Evolutionary conservation across 805 yeast species (phyloP).

Genomic region (Zygotorulaspora florentina): DNA sequence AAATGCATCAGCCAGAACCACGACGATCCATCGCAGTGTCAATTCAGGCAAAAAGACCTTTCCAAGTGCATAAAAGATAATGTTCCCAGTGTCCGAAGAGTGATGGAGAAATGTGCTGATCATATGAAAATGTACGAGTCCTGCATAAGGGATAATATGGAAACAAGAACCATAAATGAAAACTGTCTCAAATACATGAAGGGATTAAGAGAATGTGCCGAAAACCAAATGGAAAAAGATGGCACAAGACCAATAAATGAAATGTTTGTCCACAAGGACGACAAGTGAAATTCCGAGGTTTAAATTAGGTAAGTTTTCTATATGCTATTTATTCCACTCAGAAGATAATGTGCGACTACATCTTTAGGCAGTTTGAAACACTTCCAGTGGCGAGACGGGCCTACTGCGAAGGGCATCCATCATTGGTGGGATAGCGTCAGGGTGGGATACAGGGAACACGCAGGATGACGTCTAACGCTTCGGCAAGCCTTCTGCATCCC

Average conservation of each 20-base stretch:
- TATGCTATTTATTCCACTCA: too few relatives aligned
- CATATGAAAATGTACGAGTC: constrained; percentile 59
- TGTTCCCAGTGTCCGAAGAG: constrained; percentile 70
- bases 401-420: too few relatives aligned
- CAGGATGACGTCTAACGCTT: too few relatives aligned
- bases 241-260: constrained; percentile 21
- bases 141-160: constrained; percentile 50
- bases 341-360: too few relatives aligned
- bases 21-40: constrained; percentile 49
- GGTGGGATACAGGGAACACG: too few relatives aligned
- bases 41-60: constrained; percentile 50
- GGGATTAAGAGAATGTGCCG: constrained; percentile 62
- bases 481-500: too few relatives aligned
- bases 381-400: too few relatives aligned
- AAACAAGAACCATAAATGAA: constrained; percentile 37
- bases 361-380: too few relatives aligned
- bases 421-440: too few relatives aligned
- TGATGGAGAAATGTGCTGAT: constrained; percentile 57
- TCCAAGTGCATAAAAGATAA: constrained; percentile 57
- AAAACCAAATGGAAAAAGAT: constrained; percentile 15
- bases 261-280: constrained; percentile 9
- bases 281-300: not conserved
- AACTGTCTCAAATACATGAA: constrained; percentile 52
- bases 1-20: constrained; percentile 61
- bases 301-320: too few relatives aligned